These are phyloP conservation scores for Mycocentrospora acerina DNA, from an alignment of 2,329 filamentous ascomycete genomes.

Conservation along the genomic window DNA sequence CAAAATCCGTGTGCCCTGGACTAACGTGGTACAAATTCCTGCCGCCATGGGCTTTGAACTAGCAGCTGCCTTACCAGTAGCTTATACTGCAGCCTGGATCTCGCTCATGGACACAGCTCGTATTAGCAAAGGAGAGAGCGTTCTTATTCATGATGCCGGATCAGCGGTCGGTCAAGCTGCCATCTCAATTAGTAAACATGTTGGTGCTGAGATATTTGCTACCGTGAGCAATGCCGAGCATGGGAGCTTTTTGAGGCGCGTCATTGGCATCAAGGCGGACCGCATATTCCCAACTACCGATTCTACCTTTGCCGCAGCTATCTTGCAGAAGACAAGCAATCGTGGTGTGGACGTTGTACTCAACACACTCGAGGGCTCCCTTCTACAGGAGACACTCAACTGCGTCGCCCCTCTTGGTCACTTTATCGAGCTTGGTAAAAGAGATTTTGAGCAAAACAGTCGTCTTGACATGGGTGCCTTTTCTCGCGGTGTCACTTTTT, in stretches of 20 bases:
- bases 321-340: not conserved
- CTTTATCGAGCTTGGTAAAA: slow-evolving; percentile 8
- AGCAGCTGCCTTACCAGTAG: slow-evolving; percentile 19
- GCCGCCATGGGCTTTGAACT: slow-evolving; percentile 11
- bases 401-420: slow-evolving; percentile 40
- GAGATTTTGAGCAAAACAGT: slow-evolving; percentile 3
- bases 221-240: slow-evolving; percentile 1
- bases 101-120: slow-evolving; percentile 14
- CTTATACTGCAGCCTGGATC: slow-evolving; percentile 18
- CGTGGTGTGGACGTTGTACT: slow-evolving; percentile 9
- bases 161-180: slow-evolving; percentile 10
- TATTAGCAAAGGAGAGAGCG: slow-evolving; percentile 9
- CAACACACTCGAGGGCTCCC: slow-evolving; percentile 23
- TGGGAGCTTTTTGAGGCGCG: slow-evolving; percentile 1
- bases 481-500: slow-evolving; percentile 7
- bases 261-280: slow-evolving; percentile 6
- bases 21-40: slow-evolving; percentile 8
- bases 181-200: not conserved
- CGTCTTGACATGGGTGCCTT: not conserved
- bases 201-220: slow-evolving; percentile 2
- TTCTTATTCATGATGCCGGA: slow-evolving; percentile 35
- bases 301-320: not conserved
- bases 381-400: slow-evolving; percentile 42
- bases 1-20: not conserved
- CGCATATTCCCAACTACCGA: not conserved